Conservation (phyloP, 306 rosid species). For the Leucaena leucocephala region DNA sequence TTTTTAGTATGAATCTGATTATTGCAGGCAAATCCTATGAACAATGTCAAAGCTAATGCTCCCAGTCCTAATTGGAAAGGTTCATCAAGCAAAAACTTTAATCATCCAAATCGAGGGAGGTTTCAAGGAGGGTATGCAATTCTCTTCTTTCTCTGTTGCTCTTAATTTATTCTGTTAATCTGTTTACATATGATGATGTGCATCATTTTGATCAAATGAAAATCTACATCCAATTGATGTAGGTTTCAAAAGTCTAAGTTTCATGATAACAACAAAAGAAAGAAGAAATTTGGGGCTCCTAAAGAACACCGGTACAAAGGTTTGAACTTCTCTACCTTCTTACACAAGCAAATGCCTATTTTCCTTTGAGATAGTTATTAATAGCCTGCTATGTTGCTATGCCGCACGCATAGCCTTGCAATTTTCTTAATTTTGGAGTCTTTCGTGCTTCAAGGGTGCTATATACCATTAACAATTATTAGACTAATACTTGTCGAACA, state of each 20-base stretch:
- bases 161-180: constrained; percentile 4
- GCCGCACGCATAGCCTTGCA: background rate
- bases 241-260: constrained; percentile 77
- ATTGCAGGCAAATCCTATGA: constrained; percentile 57
- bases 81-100: constrained; percentile 50
- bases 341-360: constrained; percentile 19
- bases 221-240: constrained; percentile 35
- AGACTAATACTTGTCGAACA: constrained; percentile 36
- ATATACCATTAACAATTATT: background rate
- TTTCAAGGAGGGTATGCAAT: constrained; percentile 54
- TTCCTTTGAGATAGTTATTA: constrained; percentile 2
- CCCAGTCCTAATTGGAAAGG: constrained; percentile 59
- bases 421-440: background rate
- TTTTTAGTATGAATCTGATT: constrained; percentile 22
- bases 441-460: background rate
- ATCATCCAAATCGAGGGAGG: constrained; percentile 54
- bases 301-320: constrained; percentile 61
- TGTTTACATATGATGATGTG: constrained; percentile 18
- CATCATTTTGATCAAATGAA: constrained; percentile 18
- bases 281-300: constrained; percentile 46
- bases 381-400: background rate
- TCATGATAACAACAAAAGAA: constrained; percentile 54
- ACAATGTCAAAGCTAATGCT: constrained; percentile 43
- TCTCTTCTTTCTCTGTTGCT: background rate
- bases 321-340: constrained; percentile 42